These are phyloP conservation scores for Phaeomoniella chlamydospora DNA, from an alignment of 2,329 filamentous ascomycete species.

Conservation along the genomic window DNA sequence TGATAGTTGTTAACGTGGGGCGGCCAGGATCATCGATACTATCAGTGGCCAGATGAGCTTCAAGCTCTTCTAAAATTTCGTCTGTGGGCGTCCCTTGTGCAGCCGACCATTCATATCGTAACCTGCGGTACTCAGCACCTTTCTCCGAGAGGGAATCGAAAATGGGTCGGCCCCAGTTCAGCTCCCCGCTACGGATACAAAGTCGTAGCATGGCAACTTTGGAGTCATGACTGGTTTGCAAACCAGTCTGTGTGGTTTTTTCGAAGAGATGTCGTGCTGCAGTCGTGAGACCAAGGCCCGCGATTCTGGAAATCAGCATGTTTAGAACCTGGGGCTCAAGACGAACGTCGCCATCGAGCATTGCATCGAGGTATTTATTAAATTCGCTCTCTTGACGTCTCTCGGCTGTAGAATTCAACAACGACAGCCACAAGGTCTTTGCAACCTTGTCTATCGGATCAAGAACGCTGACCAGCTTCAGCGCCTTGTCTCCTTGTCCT, in stretches of 20 bases:
- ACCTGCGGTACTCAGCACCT: slow-evolving; percentile 11
- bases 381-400: slow-evolving; percentile 6
- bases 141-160: slow-evolving; percentile 24
- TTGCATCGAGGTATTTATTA: slow-evolving; percentile 40
- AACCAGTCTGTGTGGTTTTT: slow-evolving; percentile 30
- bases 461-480: slow-evolving; percentile 27
- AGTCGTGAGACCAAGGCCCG: not conserved
- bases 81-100: slow-evolving; percentile 57
- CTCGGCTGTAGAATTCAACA: not conserved
- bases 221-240: slow-evolving; percentile 27
- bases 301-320: not conserved
- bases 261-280: slow-evolving; percentile 39
- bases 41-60: slow-evolving; percentile 41
- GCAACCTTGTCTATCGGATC: not conserved
- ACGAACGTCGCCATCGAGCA: slow-evolving; percentile 45
- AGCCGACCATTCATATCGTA: slow-evolving; percentile 51
- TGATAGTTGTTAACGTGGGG: slow-evolving; percentile 60
- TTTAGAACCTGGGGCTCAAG: slow-evolving; percentile 24
- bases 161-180: slow-evolving; percentile 47
- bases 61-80: slow-evolving; percentile 59
- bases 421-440: not conserved
- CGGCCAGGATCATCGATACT: slow-evolving; percentile 27
- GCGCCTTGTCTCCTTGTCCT: slow-evolving; percentile 40
- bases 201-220: slow-evolving; percentile 45
- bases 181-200: slow-evolving; percentile 43